Evolutionary conservation across 352 stramenopile species (phyloP).

Genomic region (Globisporangium camurandrum): DNA sequence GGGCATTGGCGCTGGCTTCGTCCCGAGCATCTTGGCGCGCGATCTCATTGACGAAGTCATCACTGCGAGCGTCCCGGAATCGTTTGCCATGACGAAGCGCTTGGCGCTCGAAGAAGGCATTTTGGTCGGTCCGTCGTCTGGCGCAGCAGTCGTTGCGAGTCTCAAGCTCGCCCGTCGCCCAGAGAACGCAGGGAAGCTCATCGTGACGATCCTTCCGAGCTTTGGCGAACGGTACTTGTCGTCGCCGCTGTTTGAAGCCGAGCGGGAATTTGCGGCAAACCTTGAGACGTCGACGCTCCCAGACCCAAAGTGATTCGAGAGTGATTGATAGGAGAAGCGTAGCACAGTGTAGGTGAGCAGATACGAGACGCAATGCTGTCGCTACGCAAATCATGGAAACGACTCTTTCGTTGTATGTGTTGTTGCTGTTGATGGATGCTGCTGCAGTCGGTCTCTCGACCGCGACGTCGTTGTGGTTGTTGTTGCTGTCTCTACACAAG

Average conservation of each 20-base stretch:
- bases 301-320: constrained; percentile 10
- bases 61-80: constrained; percentile 67
- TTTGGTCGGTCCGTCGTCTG: constrained; percentile 80
- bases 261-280: constrained; percentile 64
- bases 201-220: constrained; percentile 86
- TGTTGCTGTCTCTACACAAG: too few relatives aligned
- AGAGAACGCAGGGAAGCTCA: constrained; percentile 83
- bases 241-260: constrained; percentile 69
- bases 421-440: too few relatives aligned
- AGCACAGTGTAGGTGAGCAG: too few relatives aligned
- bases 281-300: constrained; percentile 44
- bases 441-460: too few relatives aligned
- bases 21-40: constrained; percentile 70
- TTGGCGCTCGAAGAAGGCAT: constrained; percentile 82
- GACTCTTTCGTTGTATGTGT: too few relatives aligned
- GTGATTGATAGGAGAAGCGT: too few relatives aligned
- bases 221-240: constrained; percentile 88
- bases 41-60: constrained; percentile 88
- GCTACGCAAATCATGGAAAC: too few relatives aligned
- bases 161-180: constrained; percentile 76
- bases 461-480: too few relatives aligned
- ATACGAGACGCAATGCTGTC: too few relatives aligned
- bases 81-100: constrained; percentile 84
- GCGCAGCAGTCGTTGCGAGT: constrained; percentile 77
- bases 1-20: constrained; percentile 79